Evolutionary conservation across 306 rosid genomes (phyloP).

Genomic region (Canavalia ensiformis): DNA sequence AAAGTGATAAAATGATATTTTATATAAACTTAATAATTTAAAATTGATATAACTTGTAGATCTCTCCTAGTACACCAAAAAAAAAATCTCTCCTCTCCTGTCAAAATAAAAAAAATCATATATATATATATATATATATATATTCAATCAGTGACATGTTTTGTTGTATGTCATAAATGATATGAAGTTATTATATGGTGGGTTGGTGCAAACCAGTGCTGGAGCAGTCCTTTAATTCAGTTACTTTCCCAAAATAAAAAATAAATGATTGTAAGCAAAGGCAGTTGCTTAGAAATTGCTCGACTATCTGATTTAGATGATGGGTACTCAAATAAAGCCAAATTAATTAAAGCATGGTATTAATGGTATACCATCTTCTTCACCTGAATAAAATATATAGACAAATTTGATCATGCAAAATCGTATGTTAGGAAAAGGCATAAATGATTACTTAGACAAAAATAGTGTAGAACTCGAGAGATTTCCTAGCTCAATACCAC

Average conservation of each 20-base stretch:
- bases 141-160: no score
- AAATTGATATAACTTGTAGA: no score
- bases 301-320: background rate
- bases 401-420: background rate
- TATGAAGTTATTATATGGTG: background rate
- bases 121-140: no score
- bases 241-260: background rate
- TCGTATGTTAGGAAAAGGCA: background rate
- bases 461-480: conserved; percentile 25
- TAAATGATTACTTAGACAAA: conserved; percentile 21
- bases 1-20: no score
- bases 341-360: background rate
- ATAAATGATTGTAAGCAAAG: background rate
- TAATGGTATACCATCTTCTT: background rate
- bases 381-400: background rate
- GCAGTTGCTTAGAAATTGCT: conserved; percentile 10
- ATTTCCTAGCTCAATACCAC: background rate
- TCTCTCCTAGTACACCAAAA: no score
- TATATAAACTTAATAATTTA: no score
- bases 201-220: background rate
- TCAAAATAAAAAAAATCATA: no score
- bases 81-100: no score
- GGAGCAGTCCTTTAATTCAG: background rate
- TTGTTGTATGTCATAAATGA: no score
- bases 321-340: conserved; percentile 11